Base-by-base conservation (phyloP, 805 yeast species). In the Ogataea sp. region DNA sequence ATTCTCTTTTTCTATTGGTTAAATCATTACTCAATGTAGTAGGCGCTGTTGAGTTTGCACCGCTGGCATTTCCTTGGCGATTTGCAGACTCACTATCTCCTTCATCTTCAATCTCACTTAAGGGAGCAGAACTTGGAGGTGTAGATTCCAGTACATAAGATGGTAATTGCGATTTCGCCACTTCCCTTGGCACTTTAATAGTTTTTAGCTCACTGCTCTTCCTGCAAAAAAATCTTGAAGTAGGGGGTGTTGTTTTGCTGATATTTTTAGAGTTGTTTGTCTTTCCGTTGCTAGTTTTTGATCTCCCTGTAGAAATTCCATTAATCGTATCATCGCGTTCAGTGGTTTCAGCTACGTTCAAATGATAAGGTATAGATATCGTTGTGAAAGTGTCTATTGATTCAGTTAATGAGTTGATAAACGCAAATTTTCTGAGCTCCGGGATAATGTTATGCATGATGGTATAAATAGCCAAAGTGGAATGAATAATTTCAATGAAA, bases 391-490 rank as follows among this genome's bases (percentile, higher is more conserved):
- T 40, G 24, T 50, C 56, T 13, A 51, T 34, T n/a, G 50, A 45
- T 33, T 40, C 42, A n/a, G 53, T 38, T 5, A 51, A 27, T 21
- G 34, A 37, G 36, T 38, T 42, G 18, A 38, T 34, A 2, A 47
- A 32, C 14, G 44, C 42, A 2, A 49, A 32, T 33, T 44, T 49
- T 32, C 46, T 43, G 18, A 59, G 38, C 16, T 48, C 30, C 1
- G 64, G 63, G 25, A 42, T 47, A 23, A 59, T 30, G 38, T 53
- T 56, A 38, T 52, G 50, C 46, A 56, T 47, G 15, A 59, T 52
- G 2, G 53, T 49, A 45, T 59, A 57, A 9, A 59, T 33, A 4
- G 64, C 55, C 10, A 61, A 43, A 1, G 54, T 43, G 4, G 65
- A 49, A 34, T 55, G 49, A 10, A 45, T 16, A 35, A 61, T 49